phyloP scores from a whole-genome alignment of 352 stramenopile species.

The Globisporangium acanthophoron region DNA sequence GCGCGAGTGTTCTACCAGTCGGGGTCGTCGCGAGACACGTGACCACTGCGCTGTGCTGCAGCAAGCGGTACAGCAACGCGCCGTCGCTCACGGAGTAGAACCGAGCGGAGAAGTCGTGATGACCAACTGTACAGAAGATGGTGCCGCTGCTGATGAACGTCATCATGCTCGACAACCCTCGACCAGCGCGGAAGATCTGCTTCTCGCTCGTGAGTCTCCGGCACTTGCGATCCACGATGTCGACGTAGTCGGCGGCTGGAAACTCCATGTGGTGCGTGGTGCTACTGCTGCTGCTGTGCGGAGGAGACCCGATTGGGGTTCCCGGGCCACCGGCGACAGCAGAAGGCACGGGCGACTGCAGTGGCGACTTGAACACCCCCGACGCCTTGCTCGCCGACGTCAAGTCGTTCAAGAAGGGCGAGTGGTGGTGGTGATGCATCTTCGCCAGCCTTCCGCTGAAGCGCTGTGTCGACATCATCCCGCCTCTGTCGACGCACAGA shows the following conservation, averaged over 20 bases:
- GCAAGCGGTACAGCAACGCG: slow-evolving; percentile 56
- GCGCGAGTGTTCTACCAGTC: slow-evolving; percentile 36
- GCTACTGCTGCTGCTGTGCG: background rate
- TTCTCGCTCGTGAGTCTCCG: slow-evolving; percentile 47
- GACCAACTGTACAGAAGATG: slow-evolving; percentile 56
- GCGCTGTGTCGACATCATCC: slow-evolving; percentile 65
- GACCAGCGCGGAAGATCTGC: slow-evolving; percentile 19
- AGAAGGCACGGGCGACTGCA: too few species aligned
- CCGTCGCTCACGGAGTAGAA: slow-evolving; percentile 73
- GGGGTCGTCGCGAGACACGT: slow-evolving; percentile 53
- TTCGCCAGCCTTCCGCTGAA: slow-evolving; percentile 51
- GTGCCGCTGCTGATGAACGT: slow-evolving; percentile 51
- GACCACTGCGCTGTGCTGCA: slow-evolving; percentile 70
- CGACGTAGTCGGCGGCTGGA: slow-evolving; percentile 30
- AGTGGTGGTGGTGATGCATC: slow-evolving; percentile 35
- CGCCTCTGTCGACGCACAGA: slow-evolving; percentile 63
- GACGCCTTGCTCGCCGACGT: slow-evolving; percentile 32
- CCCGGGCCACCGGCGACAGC: background rate
- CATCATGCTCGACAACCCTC: slow-evolving; percentile 18
- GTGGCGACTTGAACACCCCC: slow-evolving; percentile 33
- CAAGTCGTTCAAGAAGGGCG: slow-evolving; percentile 38
- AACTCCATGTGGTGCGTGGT: slow-evolving; percentile 13
- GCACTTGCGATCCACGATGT: slow-evolving; percentile 64
- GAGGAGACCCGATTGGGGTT: slow-evolving; percentile 1
- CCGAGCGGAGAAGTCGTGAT: slow-evolving; percentile 72